A percentile compares a stretch with the other conserved stretches of the same genome.
Evolutionary conservation across 1,284 basidiomycete species (phyloP).

Genomic region (Somion occarium): DNA sequence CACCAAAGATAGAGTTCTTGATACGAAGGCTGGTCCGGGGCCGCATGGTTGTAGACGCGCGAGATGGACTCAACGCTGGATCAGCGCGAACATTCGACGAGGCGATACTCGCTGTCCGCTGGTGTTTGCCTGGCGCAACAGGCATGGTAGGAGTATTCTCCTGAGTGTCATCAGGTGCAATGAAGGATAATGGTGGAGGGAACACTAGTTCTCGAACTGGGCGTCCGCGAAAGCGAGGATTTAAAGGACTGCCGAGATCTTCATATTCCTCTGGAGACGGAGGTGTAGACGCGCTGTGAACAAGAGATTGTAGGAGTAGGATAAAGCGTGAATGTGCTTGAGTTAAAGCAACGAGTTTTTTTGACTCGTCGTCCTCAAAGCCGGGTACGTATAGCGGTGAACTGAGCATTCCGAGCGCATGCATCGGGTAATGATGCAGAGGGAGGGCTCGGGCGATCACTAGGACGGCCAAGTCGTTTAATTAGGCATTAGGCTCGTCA

Average conservation of each 20-base stretch:
- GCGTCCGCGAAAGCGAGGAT: constrained; percentile 21
- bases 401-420: constrained; percentile 50
- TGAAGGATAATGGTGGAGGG: constrained; percentile 53
- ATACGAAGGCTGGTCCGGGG: constrained; percentile 17
- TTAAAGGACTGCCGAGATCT: constrained; percentile 20
- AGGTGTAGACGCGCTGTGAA: constrained; percentile 48
- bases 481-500: constrained; percentile 9
- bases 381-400: constrained; percentile 26
- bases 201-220: constrained; percentile 58
- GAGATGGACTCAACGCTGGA: not conserved
- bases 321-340: constrained; percentile 70
- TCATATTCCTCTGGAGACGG: constrained; percentile 40
- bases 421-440: constrained; percentile 53
- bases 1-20: constrained; percentile 34
- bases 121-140: not conserved
- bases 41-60: constrained; percentile 12
- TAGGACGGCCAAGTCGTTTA: constrained; percentile 24
- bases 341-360: constrained; percentile 42
- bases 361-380: constrained; percentile 34
- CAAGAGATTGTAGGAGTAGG: constrained; percentile 63
- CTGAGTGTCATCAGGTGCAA: constrained; percentile 18
- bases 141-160: constrained; percentile 2
- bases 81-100: not conserved
- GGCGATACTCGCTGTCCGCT: not conserved
- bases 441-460: constrained; percentile 59